A percentile compares a stretch with the other conserved stretches of the same genome.
phyloP scores from a whole-genome alignment of 768 basidiomycete species.

The Coprinopsis sp. region DNA sequence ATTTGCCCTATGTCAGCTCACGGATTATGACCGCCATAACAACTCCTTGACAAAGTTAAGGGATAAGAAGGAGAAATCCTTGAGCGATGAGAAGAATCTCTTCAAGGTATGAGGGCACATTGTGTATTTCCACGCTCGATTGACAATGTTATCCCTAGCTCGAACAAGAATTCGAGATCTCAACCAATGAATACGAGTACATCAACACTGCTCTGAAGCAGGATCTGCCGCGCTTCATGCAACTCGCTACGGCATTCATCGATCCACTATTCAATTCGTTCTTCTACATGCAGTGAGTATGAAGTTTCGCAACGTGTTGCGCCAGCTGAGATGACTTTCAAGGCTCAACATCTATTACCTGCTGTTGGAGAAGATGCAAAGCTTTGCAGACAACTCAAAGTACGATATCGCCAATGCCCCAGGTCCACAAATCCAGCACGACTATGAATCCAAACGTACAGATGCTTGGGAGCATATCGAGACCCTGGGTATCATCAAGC shows the following conservation, averaged over 20 bases:
- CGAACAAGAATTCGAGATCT: constrained; percentile 94
- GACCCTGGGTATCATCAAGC: constrained; percentile 74
- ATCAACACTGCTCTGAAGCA: constrained; percentile 87
- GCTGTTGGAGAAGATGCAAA: constrained; percentile 89
- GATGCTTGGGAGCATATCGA: constrained; percentile 81
- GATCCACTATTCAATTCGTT: constrained; percentile 97
- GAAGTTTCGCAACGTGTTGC: neutral
- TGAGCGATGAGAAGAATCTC: constrained; percentile 93
- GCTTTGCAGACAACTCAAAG: constrained; percentile 74
- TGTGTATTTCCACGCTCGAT: neutral
- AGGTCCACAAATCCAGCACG: constrained; percentile 64
- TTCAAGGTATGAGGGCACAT: constrained; percentile 79
- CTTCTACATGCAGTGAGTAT: constrained; percentile 89
- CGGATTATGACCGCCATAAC: constrained; percentile 95
- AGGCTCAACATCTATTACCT: constrained; percentile 94
- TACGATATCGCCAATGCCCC: constrained; percentile 66
- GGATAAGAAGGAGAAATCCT: constrained; percentile 97
- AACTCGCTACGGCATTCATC: constrained; percentile 82
- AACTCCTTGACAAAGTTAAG: constrained; percentile 92
- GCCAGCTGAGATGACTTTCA: neutral
- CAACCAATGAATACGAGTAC: constrained; percentile 89
- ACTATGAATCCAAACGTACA: constrained; percentile 78
- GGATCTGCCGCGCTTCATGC: constrained; percentile 92
- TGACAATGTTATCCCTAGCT: constrained; percentile 45
- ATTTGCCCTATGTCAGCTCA: constrained; percentile 42